Percentiles rank a stretch among this genome's conserved stretches.
Evolutionary conservation across 176 grass and related monocot species (phyloP).

Genomic region (Zea luxurians): DNA sequence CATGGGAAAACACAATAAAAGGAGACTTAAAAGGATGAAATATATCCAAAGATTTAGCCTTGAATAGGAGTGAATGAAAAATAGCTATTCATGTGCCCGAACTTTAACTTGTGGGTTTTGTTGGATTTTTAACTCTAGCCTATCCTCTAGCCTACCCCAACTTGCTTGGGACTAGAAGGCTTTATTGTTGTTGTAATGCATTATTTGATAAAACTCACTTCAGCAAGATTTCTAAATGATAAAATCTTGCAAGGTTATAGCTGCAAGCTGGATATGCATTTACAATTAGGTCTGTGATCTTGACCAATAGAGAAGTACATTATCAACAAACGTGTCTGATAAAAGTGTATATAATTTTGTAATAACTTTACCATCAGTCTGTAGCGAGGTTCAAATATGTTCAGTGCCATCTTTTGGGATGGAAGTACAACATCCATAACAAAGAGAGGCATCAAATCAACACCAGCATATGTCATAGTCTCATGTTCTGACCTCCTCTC

Average conservation of each 20-base stretch:
- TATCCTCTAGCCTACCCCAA: no score
- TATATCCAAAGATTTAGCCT: no score
- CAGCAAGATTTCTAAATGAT: constrained; percentile 21
- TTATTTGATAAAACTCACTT: background rate
- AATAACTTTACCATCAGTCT: constrained; percentile 79
- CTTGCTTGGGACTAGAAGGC: no score
- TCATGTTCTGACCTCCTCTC: constrained; percentile 92
- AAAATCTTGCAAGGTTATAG: constrained; percentile 25
- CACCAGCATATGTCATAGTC: constrained; percentile 73
- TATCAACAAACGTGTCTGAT: constrained; percentile 34
- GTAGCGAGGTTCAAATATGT: constrained; percentile 99
- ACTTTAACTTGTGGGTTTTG: no score
- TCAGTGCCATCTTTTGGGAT: constrained; percentile 90
- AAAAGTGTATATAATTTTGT: constrained; percentile 30
- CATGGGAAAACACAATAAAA: no score
- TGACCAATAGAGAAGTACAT: constrained; percentile 8
- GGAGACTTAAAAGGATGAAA: no score
- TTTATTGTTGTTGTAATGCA: no score
- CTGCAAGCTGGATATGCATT: constrained; percentile 28
- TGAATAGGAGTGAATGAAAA: no score
- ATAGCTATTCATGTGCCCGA: no score
- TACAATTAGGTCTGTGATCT: constrained; percentile 20
- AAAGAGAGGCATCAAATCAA: constrained; percentile 97
- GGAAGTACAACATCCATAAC: constrained; percentile 99
- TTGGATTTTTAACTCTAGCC: no score